Conservation (phyloP, 2,329 filamentous ascomycete genomes). For the Ophiognomonia clavigignenti-juglandacearum region DNA sequence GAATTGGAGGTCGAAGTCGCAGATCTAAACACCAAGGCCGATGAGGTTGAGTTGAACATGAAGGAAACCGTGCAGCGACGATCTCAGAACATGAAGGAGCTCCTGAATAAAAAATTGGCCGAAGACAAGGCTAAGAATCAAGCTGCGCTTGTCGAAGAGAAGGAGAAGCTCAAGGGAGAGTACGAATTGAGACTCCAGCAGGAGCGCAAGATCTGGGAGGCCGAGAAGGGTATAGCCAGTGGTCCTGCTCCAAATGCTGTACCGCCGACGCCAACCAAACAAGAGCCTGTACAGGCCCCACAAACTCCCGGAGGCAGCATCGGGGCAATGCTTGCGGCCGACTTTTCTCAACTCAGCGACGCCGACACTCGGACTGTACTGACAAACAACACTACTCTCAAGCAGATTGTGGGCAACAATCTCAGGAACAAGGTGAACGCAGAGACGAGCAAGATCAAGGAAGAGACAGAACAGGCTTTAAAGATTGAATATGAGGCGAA, state of each 20-base stretch:
- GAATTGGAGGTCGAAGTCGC: slow-evolving; percentile 62
- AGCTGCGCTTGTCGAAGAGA: slow-evolving; percentile 45
- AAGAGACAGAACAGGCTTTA: slow-evolving; percentile 43
- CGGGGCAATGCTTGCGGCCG: slow-evolving; percentile 27
- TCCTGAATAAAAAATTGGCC: slow-evolving; percentile 64
- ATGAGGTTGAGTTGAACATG: slow-evolving; percentile 59
- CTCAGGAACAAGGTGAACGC: slow-evolving; percentile 66
- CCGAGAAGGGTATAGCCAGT: slow-evolving; percentile 36
- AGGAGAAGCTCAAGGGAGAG: slow-evolving; percentile 45
- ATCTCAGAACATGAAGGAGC: slow-evolving; percentile 64
- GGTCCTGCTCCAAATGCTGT: slow-evolving; percentile 1
- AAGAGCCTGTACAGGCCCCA: slow-evolving; percentile 22
- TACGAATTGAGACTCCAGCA: slow-evolving; percentile 51
- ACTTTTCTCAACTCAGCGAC: slow-evolving; percentile 48
- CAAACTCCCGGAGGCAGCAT: slow-evolving; percentile 31
- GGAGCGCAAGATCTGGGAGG: slow-evolving; percentile 57
- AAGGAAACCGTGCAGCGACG: slow-evolving; percentile 58
- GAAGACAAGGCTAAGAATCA: slow-evolving; percentile 55
- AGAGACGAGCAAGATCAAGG: slow-evolving; percentile 56
- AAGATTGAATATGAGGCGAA: slow-evolving; percentile 49
- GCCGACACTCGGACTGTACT: slow-evolving; percentile 53
- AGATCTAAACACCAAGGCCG: slow-evolving; percentile 59
- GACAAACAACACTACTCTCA: slow-evolving; percentile 50
- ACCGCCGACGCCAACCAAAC: slow-evolving; percentile 36
- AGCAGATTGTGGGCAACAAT: slow-evolving; percentile 54